A percentile compares a stretch with the other conserved stretches of the same genome.
Evolutionary conservation across 495 filamentous ascomycete genomes (phyloP).

Genomic region (Aspergillus biplanus): DNA sequence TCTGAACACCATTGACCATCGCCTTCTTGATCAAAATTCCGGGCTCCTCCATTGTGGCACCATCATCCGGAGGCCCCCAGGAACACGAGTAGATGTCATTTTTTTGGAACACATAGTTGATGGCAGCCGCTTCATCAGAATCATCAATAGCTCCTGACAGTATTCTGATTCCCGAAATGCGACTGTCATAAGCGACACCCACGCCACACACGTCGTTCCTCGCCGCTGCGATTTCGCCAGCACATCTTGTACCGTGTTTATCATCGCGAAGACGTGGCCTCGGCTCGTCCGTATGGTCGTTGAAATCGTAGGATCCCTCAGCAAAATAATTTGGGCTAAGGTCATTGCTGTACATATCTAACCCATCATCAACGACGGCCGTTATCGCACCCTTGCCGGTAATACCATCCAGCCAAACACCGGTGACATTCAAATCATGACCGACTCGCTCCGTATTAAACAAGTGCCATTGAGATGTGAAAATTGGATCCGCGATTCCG

Average conservation of each 20-base stretch:
- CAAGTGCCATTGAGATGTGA: conserved; percentile 93
- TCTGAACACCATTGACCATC: conserved; percentile 89
- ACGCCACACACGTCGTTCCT: conserved; percentile 94
- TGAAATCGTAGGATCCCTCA: conserved; percentile 92
- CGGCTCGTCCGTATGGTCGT: conserved; percentile 78
- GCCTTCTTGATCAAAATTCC: conserved; percentile 85
- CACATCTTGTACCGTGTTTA: conserved; percentile 88
- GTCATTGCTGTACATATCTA: conserved; percentile 97
- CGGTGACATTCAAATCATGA: conserved; percentile 94
- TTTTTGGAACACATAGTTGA: conserved; percentile 88
- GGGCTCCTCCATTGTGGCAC: conserved; percentile 89
- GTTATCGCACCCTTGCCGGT: conserved; percentile 89
- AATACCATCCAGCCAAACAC: conserved; percentile 87
- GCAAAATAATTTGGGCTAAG: conserved; percentile 90
- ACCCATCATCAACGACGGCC: conserved; percentile 92
- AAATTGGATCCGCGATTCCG: conserved; percentile 85
- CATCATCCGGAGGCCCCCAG: conserved; percentile 95
- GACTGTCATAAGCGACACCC: conserved; percentile 90
- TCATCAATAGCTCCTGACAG: conserved; percentile 88
- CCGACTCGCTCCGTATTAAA: conserved; percentile 80
- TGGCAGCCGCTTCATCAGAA: conserved; percentile 85
- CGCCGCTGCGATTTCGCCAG: conserved; percentile 89
- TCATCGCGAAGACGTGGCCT: conserved; percentile 80
- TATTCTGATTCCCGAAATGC: conserved; percentile 87
- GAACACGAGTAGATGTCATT: conserved; percentile 99